Evolutionary conservation across 108 stramenopile species (phyloP), one percentile per base, ranked within the genome.

Genomic region (Nitzschia putrida): DNA sequence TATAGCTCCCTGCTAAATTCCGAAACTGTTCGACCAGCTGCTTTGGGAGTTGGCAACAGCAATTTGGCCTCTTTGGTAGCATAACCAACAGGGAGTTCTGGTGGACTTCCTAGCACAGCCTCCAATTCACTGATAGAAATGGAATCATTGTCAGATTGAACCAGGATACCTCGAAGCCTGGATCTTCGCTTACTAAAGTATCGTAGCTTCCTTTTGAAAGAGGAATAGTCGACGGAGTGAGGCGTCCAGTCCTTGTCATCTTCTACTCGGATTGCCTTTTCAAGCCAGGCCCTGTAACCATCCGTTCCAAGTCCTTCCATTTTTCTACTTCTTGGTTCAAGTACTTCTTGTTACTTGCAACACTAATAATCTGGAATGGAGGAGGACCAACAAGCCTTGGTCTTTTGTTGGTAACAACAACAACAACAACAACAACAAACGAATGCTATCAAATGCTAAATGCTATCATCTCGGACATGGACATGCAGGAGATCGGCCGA

Each of bases 151-250:
- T 49, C 38, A 2, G 71, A 64, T 6, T 56, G 57, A 10, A 53
- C 39, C 55, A 81, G 13, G n/a, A 69, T 7, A 2, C 10, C 37
- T 5, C 76, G 66, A 7, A 81, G 37, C 16, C 59, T 57, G 18
- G 43, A 16, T 25, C 80, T 63, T 23, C 80, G 66, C 21, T 66
- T 60, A 13, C 67, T 61, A 25, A 77, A 80, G 26, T 3, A 37
- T 16, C 49, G 51, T 42, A 84, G 59, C 42, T 65, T 67, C 34
- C 40, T 24, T 51, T 84, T 84, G 73, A 84, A 84, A 10, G 42
- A 12, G 0, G 51, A 64, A 61, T 84, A 84, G 56, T 84, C 79
- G 25, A 84, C 73, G 13, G 75, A 66, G 52, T 78, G 77, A 6
- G 39, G 29, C 7, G 61, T 55, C 74, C 73, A 79, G 26, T 83